A percentile compares a stretch with the other conserved stretches of the same genome.
Conservation (phyloP, 1,139 yeast species). For the Pichia terricola region DNA sequence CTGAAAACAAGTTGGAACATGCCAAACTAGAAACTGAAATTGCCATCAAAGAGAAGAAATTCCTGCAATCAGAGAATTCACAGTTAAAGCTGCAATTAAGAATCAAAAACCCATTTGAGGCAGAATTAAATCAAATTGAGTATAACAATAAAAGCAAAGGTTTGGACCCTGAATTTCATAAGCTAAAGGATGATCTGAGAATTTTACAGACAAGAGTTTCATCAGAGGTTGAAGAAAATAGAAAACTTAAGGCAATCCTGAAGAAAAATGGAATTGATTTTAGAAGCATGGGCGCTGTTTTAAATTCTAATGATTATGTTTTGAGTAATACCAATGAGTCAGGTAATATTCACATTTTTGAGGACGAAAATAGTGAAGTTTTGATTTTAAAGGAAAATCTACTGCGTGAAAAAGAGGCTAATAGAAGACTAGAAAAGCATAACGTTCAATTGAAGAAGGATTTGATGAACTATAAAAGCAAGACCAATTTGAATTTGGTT, state of each 20-base stretch:
- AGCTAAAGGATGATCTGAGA: conserved; percentile 44
- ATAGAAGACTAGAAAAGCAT: conserved; percentile 22
- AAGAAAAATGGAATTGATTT: conserved; percentile 18
- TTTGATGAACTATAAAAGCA: conserved; percentile 22
- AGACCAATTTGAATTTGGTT: conserved; percentile 8
- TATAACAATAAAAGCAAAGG: conserved; percentile 2
- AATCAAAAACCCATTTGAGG: conserved; percentile 32
- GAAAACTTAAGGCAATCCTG: conserved; percentile 33
- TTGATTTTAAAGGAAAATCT: conserved; percentile 17
- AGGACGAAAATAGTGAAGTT: conserved; percentile 12
- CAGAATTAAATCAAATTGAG: conserved; percentile 4
- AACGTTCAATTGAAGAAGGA: conserved; percentile 26
- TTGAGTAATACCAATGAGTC: not conserved
- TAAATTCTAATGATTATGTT: not conserved
- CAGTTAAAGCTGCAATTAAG: conserved; percentile 21
- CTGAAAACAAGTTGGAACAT: conserved; percentile 17
- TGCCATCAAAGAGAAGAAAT: conserved; percentile 25
- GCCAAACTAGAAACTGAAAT: conserved; percentile 34
- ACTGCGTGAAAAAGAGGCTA: conserved; percentile 27
- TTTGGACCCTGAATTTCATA: conserved; percentile 10
- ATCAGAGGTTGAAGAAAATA: conserved; percentile 43
- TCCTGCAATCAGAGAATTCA: conserved; percentile 23
- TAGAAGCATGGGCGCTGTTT: not conserved
- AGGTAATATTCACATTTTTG: conserved; percentile 4
- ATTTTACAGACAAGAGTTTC: conserved; percentile 48